Conservation (phyloP, 495 filamentous ascomycete genomes). For the Tuber aestivum region DNA sequence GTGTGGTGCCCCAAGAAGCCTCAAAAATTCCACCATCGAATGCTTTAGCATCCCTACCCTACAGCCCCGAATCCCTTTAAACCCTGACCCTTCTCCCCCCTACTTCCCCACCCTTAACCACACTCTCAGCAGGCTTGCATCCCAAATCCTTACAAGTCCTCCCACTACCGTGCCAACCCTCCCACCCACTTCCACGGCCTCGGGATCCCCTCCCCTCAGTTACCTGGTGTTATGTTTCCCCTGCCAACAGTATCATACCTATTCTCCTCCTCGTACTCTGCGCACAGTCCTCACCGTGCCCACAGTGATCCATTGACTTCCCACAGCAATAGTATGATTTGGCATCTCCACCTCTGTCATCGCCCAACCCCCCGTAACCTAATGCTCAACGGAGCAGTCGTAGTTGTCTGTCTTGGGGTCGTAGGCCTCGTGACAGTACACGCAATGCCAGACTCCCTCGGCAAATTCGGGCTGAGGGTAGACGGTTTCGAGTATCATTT, state of each 20-base stretch:
- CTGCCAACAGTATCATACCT: not conserved
- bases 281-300: not conserved
- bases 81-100: not conserved
- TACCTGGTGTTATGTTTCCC: not conserved
- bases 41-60: not conserved
- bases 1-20: not conserved
- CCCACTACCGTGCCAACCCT: constrained; percentile 15
- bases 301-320: not conserved
- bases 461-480: constrained; percentile 2
- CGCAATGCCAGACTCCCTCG: not conserved
- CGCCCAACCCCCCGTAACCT: not conserved
- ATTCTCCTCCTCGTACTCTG: constrained; percentile 4
- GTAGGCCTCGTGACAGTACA: not conserved
- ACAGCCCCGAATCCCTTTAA: not conserved
- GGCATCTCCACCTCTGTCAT: not conserved
- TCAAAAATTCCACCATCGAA: not conserved
- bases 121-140: not conserved
- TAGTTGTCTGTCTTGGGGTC: not conserved
- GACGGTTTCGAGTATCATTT: not conserved
- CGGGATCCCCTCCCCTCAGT: not conserved
- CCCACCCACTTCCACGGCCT: not conserved
- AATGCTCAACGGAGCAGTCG: not conserved
- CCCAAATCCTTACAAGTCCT: not conserved
- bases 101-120: not conserved
- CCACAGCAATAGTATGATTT: not conserved